phyloP scores from a whole-genome alignment of 140 eudicot species.

The Ambrosia hybrid region DNA sequence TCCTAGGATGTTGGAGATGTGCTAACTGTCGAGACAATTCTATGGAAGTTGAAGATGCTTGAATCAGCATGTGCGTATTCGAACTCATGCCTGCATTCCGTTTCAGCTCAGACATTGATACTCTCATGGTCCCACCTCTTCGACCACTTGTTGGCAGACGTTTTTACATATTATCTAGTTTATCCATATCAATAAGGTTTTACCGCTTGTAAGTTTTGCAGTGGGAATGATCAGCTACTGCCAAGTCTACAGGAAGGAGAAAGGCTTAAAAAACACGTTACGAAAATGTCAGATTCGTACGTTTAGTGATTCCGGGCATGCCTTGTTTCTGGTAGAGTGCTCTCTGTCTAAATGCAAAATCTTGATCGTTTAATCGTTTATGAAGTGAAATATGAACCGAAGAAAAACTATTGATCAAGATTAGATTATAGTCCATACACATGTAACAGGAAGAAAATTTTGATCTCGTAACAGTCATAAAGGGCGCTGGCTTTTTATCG shows the following conservation, averaged over 20 bases:
- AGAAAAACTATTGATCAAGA: too few species aligned
- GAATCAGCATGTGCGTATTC: conserved; percentile 57
- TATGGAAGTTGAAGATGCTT: conserved; percentile 72
- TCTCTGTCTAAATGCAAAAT: neutral
- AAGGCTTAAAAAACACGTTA: conserved; percentile 51
- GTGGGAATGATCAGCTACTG: conserved; percentile 65
- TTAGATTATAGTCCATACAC: neutral
- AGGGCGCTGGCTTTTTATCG: conserved; percentile 62
- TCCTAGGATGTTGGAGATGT: conserved; percentile 57
- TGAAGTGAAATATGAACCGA: too few species aligned
- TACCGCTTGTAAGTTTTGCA: conserved; percentile 20
- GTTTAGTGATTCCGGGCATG: conserved; percentile 53
- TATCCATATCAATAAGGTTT: neutral
- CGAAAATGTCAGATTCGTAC: conserved; percentile 62
- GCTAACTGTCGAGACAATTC: conserved; percentile 44
- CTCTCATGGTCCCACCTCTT: conserved; percentile 57
- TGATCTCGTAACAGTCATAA: conserved; percentile 56
- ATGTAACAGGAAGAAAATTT: conserved; percentile 54
- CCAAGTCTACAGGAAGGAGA: conserved; percentile 75
- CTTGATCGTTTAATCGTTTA: too few species aligned
- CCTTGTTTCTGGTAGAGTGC: conserved; percentile 58
- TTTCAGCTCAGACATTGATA: conserved; percentile 64
- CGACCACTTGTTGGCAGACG: conserved; percentile 10
- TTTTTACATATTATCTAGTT: neutral
- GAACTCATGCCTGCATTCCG: conserved; percentile 71